phyloP scores from a whole-genome alignment of 352 stramenopile genomes.

The Globisporangium cederbergense region DNA sequence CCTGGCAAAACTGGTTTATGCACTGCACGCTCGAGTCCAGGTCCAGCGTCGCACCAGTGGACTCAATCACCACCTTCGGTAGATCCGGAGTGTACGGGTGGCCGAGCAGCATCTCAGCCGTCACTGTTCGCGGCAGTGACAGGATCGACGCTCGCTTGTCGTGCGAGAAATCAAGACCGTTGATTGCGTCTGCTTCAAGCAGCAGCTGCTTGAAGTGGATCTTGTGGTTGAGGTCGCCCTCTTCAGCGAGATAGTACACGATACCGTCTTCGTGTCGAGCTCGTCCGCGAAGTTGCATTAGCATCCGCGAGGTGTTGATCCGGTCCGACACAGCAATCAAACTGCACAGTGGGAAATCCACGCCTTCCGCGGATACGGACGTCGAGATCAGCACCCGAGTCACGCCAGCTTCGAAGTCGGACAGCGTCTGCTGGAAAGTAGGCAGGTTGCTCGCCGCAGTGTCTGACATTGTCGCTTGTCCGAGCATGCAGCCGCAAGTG shows the following conservation, averaged over 20 bases:
- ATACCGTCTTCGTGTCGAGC: constrained; percentile 73
- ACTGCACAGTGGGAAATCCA: constrained; percentile 76
- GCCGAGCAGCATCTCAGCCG: constrained; percentile 35
- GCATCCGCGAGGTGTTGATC: constrained; percentile 48
- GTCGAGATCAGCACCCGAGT: constrained; percentile 71
- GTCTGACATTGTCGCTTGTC: constrained; percentile 45
- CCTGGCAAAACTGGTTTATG: constrained; percentile 82
- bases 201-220: constrained; percentile 48
- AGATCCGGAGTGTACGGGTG: constrained; percentile 23
- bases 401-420: constrained; percentile 50
- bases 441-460: constrained; percentile 55
- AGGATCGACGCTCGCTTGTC: constrained; percentile 63
- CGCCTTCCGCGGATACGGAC: constrained; percentile 69
- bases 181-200: constrained; percentile 45
- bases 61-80: constrained; percentile 37
- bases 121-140: constrained; percentile 50
- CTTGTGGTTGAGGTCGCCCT: constrained; percentile 39
- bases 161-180: constrained; percentile 53
- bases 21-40: constrained; percentile 67
- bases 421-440: constrained; percentile 53
- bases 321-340: constrained; percentile 64
- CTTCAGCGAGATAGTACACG: constrained; percentile 70
- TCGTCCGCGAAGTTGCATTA: constrained; percentile 73
- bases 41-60: constrained; percentile 64
- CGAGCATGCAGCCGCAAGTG: constrained; percentile 64